These are phyloP conservation scores for Diophrys appendiculata DNA, from an alignment of 73 alveolate genomes.

Conservation along the genomic window DNA sequence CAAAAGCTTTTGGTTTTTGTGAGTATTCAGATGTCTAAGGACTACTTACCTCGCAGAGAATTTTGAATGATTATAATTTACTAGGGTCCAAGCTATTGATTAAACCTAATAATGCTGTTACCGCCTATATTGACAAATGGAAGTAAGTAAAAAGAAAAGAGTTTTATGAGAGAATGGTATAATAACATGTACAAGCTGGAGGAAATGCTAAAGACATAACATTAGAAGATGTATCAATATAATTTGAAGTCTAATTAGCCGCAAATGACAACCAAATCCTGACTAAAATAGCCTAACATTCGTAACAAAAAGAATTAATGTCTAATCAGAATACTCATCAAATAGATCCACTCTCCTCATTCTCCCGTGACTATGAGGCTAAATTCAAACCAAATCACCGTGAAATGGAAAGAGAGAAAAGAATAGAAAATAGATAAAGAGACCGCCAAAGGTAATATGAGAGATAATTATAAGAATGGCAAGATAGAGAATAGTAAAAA, in stretches of 20 bases:
- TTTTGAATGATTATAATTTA: background rate
- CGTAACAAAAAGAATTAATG: too few relatives aligned
- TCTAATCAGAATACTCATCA: too few relatives aligned
- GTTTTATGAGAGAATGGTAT: background rate
- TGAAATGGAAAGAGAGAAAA: background rate
- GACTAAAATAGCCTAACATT: background rate
- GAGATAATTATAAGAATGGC: background rate
- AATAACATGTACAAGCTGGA: background rate
- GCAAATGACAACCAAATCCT: background rate
- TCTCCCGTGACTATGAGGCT: constrained; percentile 1
- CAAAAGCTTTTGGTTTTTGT: background rate
- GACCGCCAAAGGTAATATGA: background rate
- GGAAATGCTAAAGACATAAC: background rate
- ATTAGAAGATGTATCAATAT: background rate
- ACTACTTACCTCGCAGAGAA: background rate
- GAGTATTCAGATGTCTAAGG: background rate
- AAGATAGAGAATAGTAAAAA: background rate
- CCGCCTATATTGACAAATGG: background rate
- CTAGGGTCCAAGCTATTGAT: background rate
- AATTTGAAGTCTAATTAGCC: background rate
- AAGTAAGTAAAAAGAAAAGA: background rate
- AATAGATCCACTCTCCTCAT: background rate
- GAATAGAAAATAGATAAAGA: background rate
- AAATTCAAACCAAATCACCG: background rate
- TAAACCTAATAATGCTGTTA: too few relatives aligned